These are phyloP conservation scores for Dentipellis sp. DNA, from an alignment of 768 basidiomycete genomes.

Conservation along the genomic window DNA sequence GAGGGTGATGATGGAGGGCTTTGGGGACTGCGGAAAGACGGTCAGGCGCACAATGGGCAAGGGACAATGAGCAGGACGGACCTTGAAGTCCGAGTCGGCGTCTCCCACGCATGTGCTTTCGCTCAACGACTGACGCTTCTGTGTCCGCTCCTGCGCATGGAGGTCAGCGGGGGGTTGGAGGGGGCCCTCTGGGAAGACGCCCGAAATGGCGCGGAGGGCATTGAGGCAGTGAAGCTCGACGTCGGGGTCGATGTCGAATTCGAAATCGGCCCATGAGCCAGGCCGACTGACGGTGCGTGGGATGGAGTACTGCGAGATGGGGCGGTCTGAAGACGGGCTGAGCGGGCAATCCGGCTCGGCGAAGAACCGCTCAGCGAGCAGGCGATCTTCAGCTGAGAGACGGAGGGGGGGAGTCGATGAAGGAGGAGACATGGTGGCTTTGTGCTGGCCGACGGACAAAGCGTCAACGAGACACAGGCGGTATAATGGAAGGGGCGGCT, in stretches of 20 bases:
- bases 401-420: too few species aligned
- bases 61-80: background rate
- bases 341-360: background rate
- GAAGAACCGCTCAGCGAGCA: too few species aligned
- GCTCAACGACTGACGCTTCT: too few species aligned
- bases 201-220: background rate
- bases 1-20: background rate
- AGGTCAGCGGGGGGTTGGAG: background rate
- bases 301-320: background rate
- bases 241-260: background rate
- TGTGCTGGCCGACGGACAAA: too few species aligned
- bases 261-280: background rate
- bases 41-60: background rate
- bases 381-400: too few species aligned
- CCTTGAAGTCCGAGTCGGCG: background rate
- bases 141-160: background rate
- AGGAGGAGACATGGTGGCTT: too few species aligned
- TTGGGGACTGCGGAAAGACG: background rate
- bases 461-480: too few species aligned
- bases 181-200: background rate
- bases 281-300: background rate
- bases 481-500: too few species aligned
- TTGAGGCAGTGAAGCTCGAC: background rate
- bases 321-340: background rate
- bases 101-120: too few species aligned